Evolutionary conservation across 768 basidiomycete genomes (phyloP).

Genomic region (Lactarius akahatsu): DNA sequence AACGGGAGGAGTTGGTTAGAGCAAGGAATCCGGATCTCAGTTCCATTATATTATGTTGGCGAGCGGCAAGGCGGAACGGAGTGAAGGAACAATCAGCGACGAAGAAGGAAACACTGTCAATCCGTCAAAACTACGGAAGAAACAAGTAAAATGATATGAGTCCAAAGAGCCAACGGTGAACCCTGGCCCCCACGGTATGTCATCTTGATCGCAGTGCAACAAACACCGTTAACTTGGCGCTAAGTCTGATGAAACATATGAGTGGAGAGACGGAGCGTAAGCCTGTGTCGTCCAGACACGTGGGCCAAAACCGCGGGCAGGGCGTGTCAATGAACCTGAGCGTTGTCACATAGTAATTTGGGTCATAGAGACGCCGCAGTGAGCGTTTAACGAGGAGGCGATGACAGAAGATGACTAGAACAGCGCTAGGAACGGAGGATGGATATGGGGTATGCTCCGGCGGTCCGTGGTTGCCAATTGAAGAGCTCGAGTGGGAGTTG

Average conservation of each 20-base stretch:
- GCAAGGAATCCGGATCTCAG: not conserved
- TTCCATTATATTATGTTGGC: slow-evolving; percentile 9
- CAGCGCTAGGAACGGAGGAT: slow-evolving; percentile 19
- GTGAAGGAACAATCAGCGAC: not conserved
- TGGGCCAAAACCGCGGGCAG: not conserved
- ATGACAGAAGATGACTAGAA: slow-evolving; percentile 18
- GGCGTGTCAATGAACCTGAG: not conserved
- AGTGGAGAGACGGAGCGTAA: slow-evolving; percentile 1
- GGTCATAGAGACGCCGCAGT: slow-evolving; percentile 1
- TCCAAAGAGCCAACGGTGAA: slow-evolving; percentile 7
- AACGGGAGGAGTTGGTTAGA: slow-evolving; percentile 2
- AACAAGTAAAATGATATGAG: slow-evolving; percentile 16
- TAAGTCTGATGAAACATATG: slow-evolving; percentile 19
- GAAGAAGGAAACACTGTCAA: not conserved
- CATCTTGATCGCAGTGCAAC: slow-evolving; percentile 15
- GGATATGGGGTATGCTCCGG: not conserved
- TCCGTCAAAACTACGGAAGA: not conserved
- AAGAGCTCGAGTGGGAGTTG: not conserved
- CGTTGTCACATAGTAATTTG: not conserved
- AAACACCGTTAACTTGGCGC: slow-evolving; percentile 8
- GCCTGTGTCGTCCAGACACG: not conserved
- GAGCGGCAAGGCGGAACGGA: slow-evolving; percentile 12
- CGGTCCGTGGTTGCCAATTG: not conserved
- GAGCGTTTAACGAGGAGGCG: not conserved
- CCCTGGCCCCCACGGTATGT: slow-evolving; percentile 15